A percentile compares a stretch with the other conserved stretches of the same genome.
phyloP scores from a whole-genome alignment of 2,329 filamentous ascomycete genomes.

The Hypomyces perniciosus region DNA sequence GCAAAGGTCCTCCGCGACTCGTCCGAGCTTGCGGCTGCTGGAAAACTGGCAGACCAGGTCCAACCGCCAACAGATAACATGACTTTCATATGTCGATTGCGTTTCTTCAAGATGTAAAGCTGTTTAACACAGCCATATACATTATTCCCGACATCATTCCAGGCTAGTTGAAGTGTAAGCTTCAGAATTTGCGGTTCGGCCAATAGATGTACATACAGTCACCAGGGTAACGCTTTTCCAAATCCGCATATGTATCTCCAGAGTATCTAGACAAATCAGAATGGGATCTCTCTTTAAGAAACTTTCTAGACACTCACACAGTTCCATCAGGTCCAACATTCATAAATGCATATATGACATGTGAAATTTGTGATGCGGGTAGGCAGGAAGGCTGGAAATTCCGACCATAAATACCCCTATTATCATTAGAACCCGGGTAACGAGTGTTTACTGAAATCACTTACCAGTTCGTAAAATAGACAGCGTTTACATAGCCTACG shows the following conservation, averaged over 20 bases:
- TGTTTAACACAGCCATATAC: slow-evolving; percentile 79
- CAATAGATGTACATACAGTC: slow-evolving; percentile 47
- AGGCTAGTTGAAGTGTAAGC: slow-evolving; percentile 29
- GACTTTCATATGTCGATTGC: slow-evolving; percentile 72
- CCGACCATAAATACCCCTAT: slow-evolving; percentile 66
- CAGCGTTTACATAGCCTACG: slow-evolving; percentile 29
- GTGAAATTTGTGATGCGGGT: slow-evolving; percentile 63
- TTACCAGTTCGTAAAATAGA: slow-evolving; percentile 47
- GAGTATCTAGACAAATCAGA: slow-evolving; percentile 40
- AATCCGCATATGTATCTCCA: slow-evolving; percentile 63
- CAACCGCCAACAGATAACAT: slow-evolving; percentile 79
- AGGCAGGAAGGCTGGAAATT: slow-evolving; percentile 68
- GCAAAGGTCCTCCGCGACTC: slow-evolving; percentile 62
- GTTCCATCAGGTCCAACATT: slow-evolving; percentile 67
- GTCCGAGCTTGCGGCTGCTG: slow-evolving; percentile 57
- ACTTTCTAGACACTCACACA: slow-evolving; percentile 44
- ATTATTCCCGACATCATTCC: slow-evolving; percentile 62
- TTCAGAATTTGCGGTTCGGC: background rate
- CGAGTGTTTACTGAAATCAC: slow-evolving; percentile 5
- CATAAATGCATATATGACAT: slow-evolving; percentile 76
- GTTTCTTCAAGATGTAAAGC: slow-evolving; percentile 69
- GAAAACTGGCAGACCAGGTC: slow-evolving; percentile 76
- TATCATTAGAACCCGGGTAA: background rate
- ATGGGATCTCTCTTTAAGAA: background rate
- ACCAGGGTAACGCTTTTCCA: slow-evolving; percentile 63